Evolutionary conservation across 192 early-diverging fungal species (phyloP), one percentile per base, ranked within the genome.

Genomic region (Coemansia sp.): DNA sequence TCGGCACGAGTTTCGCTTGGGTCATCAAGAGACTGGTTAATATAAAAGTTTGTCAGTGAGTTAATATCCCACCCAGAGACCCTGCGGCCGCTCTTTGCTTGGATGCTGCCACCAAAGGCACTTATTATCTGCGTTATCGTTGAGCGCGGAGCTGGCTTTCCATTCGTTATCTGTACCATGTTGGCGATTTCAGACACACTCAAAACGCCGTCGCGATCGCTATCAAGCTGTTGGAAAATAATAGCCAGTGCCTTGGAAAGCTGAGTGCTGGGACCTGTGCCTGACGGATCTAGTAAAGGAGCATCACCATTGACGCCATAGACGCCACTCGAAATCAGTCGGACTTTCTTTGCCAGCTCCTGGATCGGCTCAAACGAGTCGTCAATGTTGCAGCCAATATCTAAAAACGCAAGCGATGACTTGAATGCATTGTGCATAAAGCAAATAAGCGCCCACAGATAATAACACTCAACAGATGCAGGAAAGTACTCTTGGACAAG

Each of bases 361-460:
- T 59, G 63, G 49, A 74, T 57, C 7, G 81, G 81, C 8, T n/a
- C 55, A 66, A 75, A 75, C 3, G 56, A 57, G 31, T 37, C 29
- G 59, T 78, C 66, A 25, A 83, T 63, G 18, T 12, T 52, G 6
- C 67, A 58, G 28, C 75, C 75, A 61, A 83, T 78, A 29, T 49
- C 59, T 20, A 78, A 37, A n/a, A 83, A 58, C 5, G 64, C 40
- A 10, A 75, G 66, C 33, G 81, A 64, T 8, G 71, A 68, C 42
- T 51, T 61, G 45, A 83, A 77, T 23, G 68, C 62, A 28, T 75
- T 78, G 48, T 67, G 71, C 76, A 75, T 72, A 33, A 58, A 83
- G 70, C 81, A 83, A 26, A 83, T 66, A 57, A 83, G 67, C 4
- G 72, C 81, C 75, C 68, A 78, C 63, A 83, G 60, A 33, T 83